These are phyloP conservation scores for Imleria badia DNA, from an alignment of 768 basidiomycete species.

Conservation along the genomic window DNA sequence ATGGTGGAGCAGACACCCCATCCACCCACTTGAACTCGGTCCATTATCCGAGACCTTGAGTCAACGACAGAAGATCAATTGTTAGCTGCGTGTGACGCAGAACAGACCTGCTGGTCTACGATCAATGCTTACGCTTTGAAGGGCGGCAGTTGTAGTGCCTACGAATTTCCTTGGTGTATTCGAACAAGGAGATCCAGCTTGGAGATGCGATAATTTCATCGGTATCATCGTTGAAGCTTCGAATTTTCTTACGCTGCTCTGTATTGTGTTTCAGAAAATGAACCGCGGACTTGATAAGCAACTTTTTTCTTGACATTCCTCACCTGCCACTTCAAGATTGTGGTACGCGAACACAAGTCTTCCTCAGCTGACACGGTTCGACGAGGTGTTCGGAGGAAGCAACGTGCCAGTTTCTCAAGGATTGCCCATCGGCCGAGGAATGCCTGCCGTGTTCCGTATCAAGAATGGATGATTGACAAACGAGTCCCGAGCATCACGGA, in stretches of 20 bases:
- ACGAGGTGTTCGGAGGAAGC: background rate
- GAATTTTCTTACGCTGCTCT: background rate
- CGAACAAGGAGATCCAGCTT: too few species aligned
- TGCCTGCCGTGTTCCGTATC: background rate
- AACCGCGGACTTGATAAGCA: background rate
- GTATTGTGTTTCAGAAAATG: background rate
- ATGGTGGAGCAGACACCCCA: background rate
- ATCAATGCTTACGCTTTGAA: too few species aligned
- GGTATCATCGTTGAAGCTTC: background rate
- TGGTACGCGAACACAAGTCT: background rate
- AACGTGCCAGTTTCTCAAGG: background rate
- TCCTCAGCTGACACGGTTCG: background rate
- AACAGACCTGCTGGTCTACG: background rate
- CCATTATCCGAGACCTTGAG: background rate
- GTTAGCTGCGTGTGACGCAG: background rate
- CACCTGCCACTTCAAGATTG: background rate
- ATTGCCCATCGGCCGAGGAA: background rate
- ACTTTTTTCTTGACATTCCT: too few species aligned
- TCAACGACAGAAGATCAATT: too few species aligned
- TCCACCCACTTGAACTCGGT: background rate
- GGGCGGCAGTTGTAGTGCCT: background rate
- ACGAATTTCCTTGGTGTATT: too few species aligned
- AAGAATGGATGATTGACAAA: too few species aligned
- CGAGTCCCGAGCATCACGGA: too few species aligned
- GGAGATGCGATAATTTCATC: too few species aligned